These are phyloP conservation scores for Pleoardoris graminearum DNA, from an alignment of 2,329 filamentous ascomycete species.

Conservation along the genomic window DNA sequence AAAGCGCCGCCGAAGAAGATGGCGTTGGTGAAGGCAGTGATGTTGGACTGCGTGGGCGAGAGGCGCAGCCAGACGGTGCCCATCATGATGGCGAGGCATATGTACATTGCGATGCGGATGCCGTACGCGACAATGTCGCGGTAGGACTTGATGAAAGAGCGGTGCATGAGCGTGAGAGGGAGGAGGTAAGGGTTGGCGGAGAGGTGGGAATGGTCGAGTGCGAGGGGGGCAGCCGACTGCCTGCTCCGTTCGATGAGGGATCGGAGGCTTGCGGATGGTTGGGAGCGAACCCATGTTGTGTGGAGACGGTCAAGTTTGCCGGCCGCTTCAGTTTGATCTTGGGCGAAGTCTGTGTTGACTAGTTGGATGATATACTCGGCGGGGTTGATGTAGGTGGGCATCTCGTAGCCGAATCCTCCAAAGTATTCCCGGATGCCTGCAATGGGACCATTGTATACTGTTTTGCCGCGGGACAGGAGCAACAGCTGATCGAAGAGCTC, in stretches of 20 bases:
- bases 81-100: constrained; percentile 80
- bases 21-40: constrained; percentile 81
- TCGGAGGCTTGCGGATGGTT: constrained; percentile 34
- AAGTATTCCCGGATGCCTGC: constrained; percentile 65
- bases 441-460: constrained; percentile 73
- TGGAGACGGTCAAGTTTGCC: constrained; percentile 59
- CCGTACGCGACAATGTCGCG: constrained; percentile 83
- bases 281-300: constrained; percentile 58
- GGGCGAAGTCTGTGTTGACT: constrained; percentile 75
- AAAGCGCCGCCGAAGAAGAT: constrained; percentile 63
- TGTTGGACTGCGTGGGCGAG: constrained; percentile 67
- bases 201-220: constrained; percentile 1
- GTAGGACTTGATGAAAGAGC: constrained; percentile 81
- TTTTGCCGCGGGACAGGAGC: constrained; percentile 70
- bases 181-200: constrained; percentile 55
- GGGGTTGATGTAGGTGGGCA: constrained; percentile 74
- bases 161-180: constrained; percentile 70
- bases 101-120: constrained; percentile 81
- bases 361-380: constrained; percentile 80
- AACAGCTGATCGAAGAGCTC: constrained; percentile 79
- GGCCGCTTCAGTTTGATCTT: constrained; percentile 53
- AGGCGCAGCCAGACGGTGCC: constrained; percentile 84
- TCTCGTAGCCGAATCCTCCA: constrained; percentile 59
- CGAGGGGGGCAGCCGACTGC: background rate
- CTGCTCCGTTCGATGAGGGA: constrained; percentile 27